Base-by-base conservation (phyloP, 495 filamentous ascomycete genomes). In the Podospora comata region DNA sequence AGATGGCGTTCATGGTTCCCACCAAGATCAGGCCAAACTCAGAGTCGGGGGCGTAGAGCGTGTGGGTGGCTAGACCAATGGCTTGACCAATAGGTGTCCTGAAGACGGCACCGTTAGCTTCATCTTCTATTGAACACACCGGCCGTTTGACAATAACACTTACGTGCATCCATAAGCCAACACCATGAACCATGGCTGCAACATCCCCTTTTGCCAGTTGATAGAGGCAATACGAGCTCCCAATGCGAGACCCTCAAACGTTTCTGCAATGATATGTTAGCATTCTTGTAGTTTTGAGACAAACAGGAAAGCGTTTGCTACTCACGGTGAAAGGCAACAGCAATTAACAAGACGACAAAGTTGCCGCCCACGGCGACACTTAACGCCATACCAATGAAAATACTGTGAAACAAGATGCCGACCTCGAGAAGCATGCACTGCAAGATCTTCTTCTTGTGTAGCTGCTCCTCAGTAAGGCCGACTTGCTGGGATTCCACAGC, bases 81-180 rank as follows among this genome's bases (percentile, higher is more conserved):
- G 93, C 92, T 76, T 97, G 94, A 13, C 94, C 94, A 59, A 96
- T 80, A 0, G 94, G 94, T 3, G 94, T 97, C 2, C 93, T 97
- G 54, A 87, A 16, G 1, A 65, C 15, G 0, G 16, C 56, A 64
- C 18, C 56, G 62, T 65, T 26, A 63, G 61, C 44, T 48, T 9
- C 13, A 53, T 60, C 0, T 9, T 15, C 30, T 5, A 1, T 23
- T 23, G 23, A 28, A 27, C 44, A 27, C 32, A 60, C 27, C 59
- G 59, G 28, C 1, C 2, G 39, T 48, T 13, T 11, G 13, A 6
- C 2, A 18, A 30, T 23, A 23, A 23, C 23, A 62, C 73, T 65
- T 75, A 75, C 67, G 75, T 77, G 72, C 75, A 90, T n/a, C 94
- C 94, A 73, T 96, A 97, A 0, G 94, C 92, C 5, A 94, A 80